These are phyloP conservation scores for Monosporascus sp. DNA, from an alignment of 2,329 filamentous ascomycete genomes.

Conservation along the genomic window DNA sequence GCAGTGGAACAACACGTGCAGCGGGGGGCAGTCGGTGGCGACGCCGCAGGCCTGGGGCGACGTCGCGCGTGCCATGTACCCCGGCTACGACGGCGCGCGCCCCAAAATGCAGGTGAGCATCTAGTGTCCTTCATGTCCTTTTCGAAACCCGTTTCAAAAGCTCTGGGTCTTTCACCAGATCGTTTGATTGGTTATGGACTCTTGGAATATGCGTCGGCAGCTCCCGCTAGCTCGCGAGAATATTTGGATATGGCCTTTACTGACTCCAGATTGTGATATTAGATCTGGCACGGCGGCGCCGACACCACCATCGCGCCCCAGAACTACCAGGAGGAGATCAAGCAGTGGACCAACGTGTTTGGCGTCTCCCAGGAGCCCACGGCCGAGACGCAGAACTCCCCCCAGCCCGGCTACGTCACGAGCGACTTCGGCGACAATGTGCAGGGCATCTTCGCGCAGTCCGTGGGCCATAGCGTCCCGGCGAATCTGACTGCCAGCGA, in stretches of 20 bases:
- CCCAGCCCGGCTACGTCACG: constrained; percentile 33
- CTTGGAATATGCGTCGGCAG: too few species aligned
- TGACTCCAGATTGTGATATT: too few species aligned
- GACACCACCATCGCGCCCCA: constrained; percentile 46
- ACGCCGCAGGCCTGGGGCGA: constrained; percentile 43
- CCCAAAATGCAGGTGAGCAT: constrained; percentile 44
- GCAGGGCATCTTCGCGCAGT: constrained; percentile 30
- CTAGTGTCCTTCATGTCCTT: too few species aligned
- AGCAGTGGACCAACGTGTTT: constrained; percentile 50
- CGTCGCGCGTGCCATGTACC: constrained; percentile 41
- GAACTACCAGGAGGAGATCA: constrained; percentile 55
- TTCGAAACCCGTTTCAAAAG: too few species aligned
- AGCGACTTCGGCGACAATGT: constrained; percentile 33
- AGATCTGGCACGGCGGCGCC: constrained; percentile 51
- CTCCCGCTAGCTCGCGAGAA: too few species aligned
- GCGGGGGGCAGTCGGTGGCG: constrained; percentile 37
- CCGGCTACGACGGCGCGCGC: constrained; percentile 43
- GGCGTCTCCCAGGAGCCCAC: constrained; percentile 31
- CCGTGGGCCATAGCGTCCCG: constrained; percentile 29
- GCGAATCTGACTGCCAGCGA: constrained; percentile 27
- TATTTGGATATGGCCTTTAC: too few species aligned
- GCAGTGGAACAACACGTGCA: constrained; percentile 48
- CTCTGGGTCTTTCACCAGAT: too few species aligned
- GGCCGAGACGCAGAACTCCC: constrained; percentile 27
- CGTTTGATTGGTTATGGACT: too few species aligned